Base-by-base conservation (phyloP, 257 asterid genomes). In the Ocimum tenuiflorum region DNA sequence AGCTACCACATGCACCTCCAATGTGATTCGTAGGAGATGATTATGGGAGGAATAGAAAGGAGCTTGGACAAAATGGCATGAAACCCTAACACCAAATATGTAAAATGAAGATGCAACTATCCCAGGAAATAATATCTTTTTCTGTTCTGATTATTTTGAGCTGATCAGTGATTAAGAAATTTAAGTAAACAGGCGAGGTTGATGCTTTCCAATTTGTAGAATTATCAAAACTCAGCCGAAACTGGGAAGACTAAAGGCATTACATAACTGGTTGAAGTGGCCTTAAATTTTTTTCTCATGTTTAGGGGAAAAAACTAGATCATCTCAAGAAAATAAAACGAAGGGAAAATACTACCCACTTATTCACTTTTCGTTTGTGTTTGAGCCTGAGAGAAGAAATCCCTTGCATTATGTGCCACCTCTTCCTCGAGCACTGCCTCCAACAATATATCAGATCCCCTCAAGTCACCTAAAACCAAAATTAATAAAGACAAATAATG, bases 381-480 rank as follows among this genome's bases (percentile, higher is more conserved):
- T 65, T 78, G 86, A 59, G 91, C 73, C 72, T 75, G 83, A 33
- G 78, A 45, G 42, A 85, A 82, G 67, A 82, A 92, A 18, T 75
- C 79, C 75, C 79, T 84, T 23, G 96, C 96, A 64, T 81, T 83
- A 63, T 55, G 86, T n/a, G 98, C 98, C 68, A 91, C 95, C 49
- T 85, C 90, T 69, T 86, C 95, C 86, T 92, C 97, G 43, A 89
- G 61, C 24, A 92, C 72, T 10, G 98, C 97, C 80, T 85, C 97
- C 79, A 92, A 76, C 68, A 92, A 69, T 58, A 92, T 61, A 74
- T 91, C 97, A 5, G 94, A 89, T 65, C 97, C 97, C 71, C 49
- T 73, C 22, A 77, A 49, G 20, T 78, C 86, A 67, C 72, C 96
- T 87, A 81, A 70, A 58, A 78, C 55, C 65, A 70, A 63, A 65